Evolutionary conservation across 768 basidiomycete species (phyloP).

Genomic region (Tubosaeta sp.): DNA sequence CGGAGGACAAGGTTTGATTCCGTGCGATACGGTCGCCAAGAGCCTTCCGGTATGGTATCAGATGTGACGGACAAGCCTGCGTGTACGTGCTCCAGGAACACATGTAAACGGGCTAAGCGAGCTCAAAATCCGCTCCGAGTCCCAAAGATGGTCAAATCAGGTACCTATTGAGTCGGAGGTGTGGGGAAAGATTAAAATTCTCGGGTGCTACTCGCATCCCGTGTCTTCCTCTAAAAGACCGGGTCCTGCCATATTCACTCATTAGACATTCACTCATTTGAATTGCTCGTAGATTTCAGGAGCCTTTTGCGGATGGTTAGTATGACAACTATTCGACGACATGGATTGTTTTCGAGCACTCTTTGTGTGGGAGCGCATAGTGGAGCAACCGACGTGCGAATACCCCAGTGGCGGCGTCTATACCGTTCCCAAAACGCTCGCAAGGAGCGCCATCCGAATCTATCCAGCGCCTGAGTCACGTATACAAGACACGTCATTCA

Average conservation of each 20-base stretch:
- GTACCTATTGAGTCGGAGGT: too few relatives aligned
- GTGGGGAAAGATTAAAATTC: not conserved
- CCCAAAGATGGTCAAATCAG: too few relatives aligned
- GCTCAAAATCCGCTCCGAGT: too few relatives aligned
- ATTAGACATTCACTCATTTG: not conserved
- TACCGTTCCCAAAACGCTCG: constrained; percentile 50
- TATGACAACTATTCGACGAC: not conserved
- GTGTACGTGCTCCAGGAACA: too few relatives aligned
- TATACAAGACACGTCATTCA: not conserved
- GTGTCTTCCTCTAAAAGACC: too few relatives aligned
- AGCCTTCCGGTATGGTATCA: too few relatives aligned
- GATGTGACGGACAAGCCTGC: too few relatives aligned
- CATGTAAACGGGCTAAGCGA: too few relatives aligned
- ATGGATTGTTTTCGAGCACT: not conserved
- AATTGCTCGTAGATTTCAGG: not conserved
- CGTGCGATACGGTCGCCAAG: not conserved
- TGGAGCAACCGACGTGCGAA: not conserved
- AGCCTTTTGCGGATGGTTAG: not conserved
- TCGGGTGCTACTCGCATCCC: too few relatives aligned
- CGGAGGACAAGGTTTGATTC: not conserved
- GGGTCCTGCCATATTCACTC: too few relatives aligned
- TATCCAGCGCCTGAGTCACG: constrained; percentile 20
- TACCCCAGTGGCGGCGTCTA: constrained; percentile 1
- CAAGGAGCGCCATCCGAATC: constrained; percentile 80
- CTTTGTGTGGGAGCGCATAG: not conserved